These are phyloP conservation scores for Dictyostelium purpureum DNA, from an alignment of 78 protist species.

Conservation along the genomic window DNA sequence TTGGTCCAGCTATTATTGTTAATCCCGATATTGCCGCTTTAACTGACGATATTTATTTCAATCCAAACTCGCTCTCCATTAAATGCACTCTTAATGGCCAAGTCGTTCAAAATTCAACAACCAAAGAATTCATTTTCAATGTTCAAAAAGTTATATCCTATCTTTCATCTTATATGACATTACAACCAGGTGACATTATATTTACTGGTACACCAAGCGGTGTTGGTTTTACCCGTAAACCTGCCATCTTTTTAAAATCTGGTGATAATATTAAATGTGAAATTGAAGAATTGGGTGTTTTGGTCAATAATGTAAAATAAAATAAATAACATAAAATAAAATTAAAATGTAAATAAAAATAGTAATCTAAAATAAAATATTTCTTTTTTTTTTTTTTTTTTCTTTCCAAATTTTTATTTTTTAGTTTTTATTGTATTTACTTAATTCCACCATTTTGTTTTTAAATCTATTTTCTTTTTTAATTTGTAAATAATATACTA, in stretches of 20 bases:
- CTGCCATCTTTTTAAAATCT: conserved; percentile 56
- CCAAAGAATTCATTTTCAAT: conserved; percentile 70
- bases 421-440: too few species aligned
- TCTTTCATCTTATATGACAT: conserved; percentile 19
- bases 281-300: conserved; percentile 67
- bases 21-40: not conserved
- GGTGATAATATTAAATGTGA: conserved; percentile 61
- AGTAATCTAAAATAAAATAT: not conserved
- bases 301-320: conserved; percentile 48
- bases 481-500: too few species aligned
- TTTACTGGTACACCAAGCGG: conserved; percentile 84
- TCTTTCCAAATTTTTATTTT: too few species aligned
- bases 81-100: conserved; percentile 49
- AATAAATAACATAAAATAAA: not conserved
- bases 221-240: conserved; percentile 61
- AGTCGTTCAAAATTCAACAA: conserved; percentile 58
- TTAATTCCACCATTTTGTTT: not conserved
- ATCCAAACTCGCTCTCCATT: conserved; percentile 47
- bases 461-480: not conserved
- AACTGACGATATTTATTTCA: not conserved
- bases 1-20: conserved; percentile 76
- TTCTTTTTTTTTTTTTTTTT: not conserved
- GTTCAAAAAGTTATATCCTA: conserved; percentile 59
- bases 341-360: too few species aligned
- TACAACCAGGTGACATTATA: conserved; percentile 78